Conservation (phyloP, 139 green algal species). For the Tetraselmis striata region DNA sequence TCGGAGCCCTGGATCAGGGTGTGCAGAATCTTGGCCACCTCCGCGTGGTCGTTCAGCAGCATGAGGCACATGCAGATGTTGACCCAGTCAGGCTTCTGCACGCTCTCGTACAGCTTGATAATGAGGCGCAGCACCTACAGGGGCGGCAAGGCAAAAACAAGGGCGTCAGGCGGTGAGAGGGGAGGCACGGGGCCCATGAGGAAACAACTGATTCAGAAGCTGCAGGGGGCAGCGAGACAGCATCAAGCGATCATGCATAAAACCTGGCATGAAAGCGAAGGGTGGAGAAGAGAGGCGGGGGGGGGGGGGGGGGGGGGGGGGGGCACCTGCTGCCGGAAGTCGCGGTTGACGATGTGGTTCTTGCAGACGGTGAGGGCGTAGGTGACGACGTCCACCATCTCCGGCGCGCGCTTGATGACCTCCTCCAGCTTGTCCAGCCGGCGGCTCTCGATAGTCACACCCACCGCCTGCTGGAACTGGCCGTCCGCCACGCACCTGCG, state of each 20-base stretch:
- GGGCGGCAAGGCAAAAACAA: no score
- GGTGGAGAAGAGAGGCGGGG: no score
- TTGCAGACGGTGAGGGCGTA: slow-evolving; percentile 83
- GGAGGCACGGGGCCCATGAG: no score
- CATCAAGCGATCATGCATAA: no score
- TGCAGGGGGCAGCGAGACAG: no score
- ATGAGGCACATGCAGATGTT: slow-evolving; percentile 88
- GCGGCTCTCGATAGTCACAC: slow-evolving; percentile 83
- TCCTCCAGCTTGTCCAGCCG: slow-evolving; percentile 85
- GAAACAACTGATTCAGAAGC: no score
- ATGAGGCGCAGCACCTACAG: slow-evolving; percentile 74
- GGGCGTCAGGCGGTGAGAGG: no score
- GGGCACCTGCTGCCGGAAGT: slow-evolving; percentile 67
- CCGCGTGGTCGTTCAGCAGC: slow-evolving; percentile 75
- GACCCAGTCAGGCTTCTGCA: slow-evolving; percentile 60
- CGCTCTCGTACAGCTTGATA: slow-evolving; percentile 63
- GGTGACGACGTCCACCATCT: slow-evolving; percentile 36
- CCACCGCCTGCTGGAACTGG: slow-evolving; percentile 90
- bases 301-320: no score
- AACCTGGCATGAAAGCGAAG: no score
- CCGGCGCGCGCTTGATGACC: slow-evolving; percentile 21
- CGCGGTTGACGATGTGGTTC: slow-evolving; percentile 61
- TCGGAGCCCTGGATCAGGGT: slow-evolving; percentile 60
- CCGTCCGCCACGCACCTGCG: slow-evolving; percentile 65
- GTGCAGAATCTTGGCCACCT: slow-evolving; percentile 77